Conservation (phyloP, 1,284 basidiomycete species). For the Phlebopus sp. region DNA sequence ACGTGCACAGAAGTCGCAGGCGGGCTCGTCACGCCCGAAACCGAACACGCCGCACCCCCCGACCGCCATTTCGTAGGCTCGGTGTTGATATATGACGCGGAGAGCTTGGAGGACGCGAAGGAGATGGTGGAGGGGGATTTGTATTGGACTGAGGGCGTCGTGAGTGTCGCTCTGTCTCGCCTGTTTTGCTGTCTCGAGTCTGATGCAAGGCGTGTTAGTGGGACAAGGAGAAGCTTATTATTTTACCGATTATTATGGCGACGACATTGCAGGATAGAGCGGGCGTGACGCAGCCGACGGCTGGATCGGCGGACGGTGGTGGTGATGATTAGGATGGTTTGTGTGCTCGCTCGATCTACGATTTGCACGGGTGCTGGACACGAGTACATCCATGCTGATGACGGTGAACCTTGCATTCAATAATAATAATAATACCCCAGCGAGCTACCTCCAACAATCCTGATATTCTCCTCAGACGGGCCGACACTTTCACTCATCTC, state of each 20-base stretch:
- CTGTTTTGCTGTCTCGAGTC: not conserved
- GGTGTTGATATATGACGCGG: slow-evolving; percentile 46
- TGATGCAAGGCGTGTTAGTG: slow-evolving; percentile 24
- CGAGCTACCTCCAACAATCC: no score
- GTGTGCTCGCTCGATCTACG: no score
- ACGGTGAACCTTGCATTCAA: no score
- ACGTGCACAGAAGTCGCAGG: slow-evolving; percentile 42
- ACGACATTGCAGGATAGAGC: slow-evolving; percentile 31
- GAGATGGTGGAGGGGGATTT: slow-evolving; percentile 49
- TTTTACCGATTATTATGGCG: slow-evolving; percentile 42
- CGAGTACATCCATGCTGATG: no score
- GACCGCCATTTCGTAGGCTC: slow-evolving; percentile 50
- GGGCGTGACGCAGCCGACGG: slow-evolving; percentile 19
- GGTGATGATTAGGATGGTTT: not conserved
- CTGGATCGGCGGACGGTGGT: slow-evolving; percentile 9
- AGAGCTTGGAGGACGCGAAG: slow-evolving; percentile 46
- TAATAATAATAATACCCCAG: no score
- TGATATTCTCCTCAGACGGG: no score
- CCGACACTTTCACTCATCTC: no score
- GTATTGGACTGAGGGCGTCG: slow-evolving; percentile 55
- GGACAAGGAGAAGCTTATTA: slow-evolving; percentile 40
- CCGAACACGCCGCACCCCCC: slow-evolving; percentile 30
- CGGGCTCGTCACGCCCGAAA: slow-evolving; percentile 44
- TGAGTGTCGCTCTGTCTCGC: slow-evolving; percentile 32
- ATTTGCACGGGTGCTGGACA: no score